Evolutionary conservation across 2,329 filamentous ascomycete species (phyloP).

Genomic region (Xylariaceae sp.): DNA sequence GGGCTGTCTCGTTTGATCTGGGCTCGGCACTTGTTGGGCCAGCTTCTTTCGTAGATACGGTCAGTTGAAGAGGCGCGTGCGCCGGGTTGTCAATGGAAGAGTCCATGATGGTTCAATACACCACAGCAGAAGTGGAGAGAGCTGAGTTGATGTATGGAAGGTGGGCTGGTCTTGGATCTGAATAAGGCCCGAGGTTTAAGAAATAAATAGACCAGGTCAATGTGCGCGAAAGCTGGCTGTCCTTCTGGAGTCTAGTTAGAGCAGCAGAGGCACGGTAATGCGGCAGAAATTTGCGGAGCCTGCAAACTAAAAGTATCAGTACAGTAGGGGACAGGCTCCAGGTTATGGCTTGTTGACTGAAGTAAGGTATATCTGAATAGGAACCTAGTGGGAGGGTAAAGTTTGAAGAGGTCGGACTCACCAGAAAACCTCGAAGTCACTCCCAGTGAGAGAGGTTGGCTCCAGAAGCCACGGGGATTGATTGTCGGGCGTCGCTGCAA

Average conservation of each 20-base stretch:
- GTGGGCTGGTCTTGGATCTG: background rate
- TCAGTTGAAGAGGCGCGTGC: conserved; percentile 19
- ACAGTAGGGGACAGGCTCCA: background rate
- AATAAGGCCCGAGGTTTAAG: conserved; percentile 1
- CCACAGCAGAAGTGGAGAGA: background rate
- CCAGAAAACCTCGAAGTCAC: background rate
- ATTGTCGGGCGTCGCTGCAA: background rate
- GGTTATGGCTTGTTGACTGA: background rate
- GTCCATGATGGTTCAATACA: conserved; percentile 12
- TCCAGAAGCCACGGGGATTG: conserved; percentile 1
- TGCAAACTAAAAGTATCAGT: conserved; percentile 9
- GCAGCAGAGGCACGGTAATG: conserved; percentile 4
- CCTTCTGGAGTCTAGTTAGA: conserved; percentile 2
- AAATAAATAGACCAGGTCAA: conserved; percentile 15
- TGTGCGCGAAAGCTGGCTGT: background rate
- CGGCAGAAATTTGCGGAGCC: conserved; percentile 7
- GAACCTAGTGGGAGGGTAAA: background rate
- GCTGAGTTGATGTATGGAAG: background rate
- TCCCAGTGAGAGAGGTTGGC: background rate
- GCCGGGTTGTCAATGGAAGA: conserved; percentile 15
- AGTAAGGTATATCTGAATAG: background rate
- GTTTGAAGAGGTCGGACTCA: background rate
- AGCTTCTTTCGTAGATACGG: conserved; percentile 20
- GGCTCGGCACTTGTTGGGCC: conserved; percentile 6
- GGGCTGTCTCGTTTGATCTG: conserved; percentile 17